phyloP scores from a whole-genome alignment of 306 rosid genomes.

The Pyrus betulifolia region DNA sequence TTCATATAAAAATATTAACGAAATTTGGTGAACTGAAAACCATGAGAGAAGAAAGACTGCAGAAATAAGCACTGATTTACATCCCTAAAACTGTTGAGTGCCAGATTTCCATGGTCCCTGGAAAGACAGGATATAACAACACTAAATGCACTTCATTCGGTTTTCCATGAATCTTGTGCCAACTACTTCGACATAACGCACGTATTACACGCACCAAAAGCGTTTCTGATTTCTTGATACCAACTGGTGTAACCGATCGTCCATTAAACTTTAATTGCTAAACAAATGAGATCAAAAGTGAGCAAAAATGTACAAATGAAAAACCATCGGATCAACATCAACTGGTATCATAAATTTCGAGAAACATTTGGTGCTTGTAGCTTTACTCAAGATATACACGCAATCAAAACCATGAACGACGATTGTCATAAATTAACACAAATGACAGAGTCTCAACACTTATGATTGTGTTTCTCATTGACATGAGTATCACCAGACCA shows the following conservation, averaged over 20 bases:
- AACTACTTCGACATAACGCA: background rate
- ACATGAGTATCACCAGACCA: slow-evolving; percentile 28
- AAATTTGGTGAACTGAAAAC: too few relatives aligned
- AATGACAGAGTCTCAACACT: slow-evolving; percentile 3
- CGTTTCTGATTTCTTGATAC: background rate
- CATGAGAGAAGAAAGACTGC: too few relatives aligned
- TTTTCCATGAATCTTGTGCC: too few relatives aligned
- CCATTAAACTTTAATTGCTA: too few relatives aligned
- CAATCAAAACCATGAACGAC: background rate
- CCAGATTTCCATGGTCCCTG: too few relatives aligned
- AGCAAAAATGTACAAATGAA: background rate
- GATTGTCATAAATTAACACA: background rate
- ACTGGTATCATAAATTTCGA: background rate
- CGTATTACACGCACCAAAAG: background rate
- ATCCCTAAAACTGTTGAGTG: too few relatives aligned
- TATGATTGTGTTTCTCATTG: slow-evolving; percentile 4
- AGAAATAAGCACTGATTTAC: too few relatives aligned
- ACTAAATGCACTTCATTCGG: too few relatives aligned
- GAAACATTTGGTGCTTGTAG: background rate
- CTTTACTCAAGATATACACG: background rate
- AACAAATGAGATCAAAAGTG: background rate
- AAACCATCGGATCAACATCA: background rate
- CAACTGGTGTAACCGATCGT: background rate
- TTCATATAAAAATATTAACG: too few relatives aligned
- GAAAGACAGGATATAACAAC: too few relatives aligned